Evolutionary conservation across 306 rosid species (phyloP), one percentile per base, ranked within the genome.

Genomic region (Amphicarpaea edgeworthii): DNA sequence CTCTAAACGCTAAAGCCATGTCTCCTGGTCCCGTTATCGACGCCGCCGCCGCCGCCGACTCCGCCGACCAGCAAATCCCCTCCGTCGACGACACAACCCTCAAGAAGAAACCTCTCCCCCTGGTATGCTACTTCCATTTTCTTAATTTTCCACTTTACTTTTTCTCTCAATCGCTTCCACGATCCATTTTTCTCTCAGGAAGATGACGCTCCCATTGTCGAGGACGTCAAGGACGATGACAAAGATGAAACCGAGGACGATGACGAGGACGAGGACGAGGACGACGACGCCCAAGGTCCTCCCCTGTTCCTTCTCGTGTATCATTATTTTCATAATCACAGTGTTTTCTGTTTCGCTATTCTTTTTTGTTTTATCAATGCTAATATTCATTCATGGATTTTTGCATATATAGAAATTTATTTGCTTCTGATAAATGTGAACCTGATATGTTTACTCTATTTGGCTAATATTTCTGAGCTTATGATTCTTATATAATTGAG

Each of bases 1-100:
- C 57, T 40, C 0, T 12, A 63, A 7, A 16, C 57, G 8, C 0
- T 12, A 63, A 34, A 58, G 49, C 80, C 77, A 91, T 91, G 97
- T 84, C 97, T 62, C 97, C 97, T 24, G 91, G 90, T 51, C 93
- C 91, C 70, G 85, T 88, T 9, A 83, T 83, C 47, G 94, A 85
- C 65, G 53, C 80, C 3, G 59, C 9, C 40, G 15, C 78, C 51
- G 86, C n/a, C 65, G 53, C 80, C 3, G 59, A n/a, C n/a, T n/a
- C 9, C 40, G 15, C 78, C 51, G 86, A 79, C 77, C 85, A 69
- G 62, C 86, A 76, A 57, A 34, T 78, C 12, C 76, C 79, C 14
- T 16, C 78, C 68, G 51, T 69, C 47, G 91, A 86, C 2, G 83
- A 89, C 2, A 8, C 85, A 46, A 14, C 79, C 46, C 76, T 28